Evolutionary conservation across 306 rosid species (phyloP).

Genomic region (Crotalaria pallida): DNA sequence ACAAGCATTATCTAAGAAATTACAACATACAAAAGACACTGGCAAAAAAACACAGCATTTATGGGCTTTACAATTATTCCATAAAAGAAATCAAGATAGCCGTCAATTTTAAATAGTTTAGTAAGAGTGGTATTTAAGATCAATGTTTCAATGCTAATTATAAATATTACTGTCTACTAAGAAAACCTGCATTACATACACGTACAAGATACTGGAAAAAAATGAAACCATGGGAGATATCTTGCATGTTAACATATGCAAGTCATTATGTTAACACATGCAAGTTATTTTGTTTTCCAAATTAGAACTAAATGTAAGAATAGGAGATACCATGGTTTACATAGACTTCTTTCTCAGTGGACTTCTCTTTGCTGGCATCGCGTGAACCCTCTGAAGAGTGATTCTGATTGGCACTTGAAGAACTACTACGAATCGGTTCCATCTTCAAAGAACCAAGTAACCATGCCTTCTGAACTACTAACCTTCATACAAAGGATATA

Average conservation of each 20-base stretch:
- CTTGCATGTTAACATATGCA: background rate
- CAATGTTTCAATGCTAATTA: background rate
- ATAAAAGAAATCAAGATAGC: background rate
- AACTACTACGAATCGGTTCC: conserved; percentile 41
- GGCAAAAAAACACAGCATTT: background rate
- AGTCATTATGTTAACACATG: background rate
- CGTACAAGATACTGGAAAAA: background rate
- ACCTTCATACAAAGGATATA: conserved; percentile 20
- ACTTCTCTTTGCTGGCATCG: conserved; percentile 28
- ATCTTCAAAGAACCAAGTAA: conserved; percentile 28
- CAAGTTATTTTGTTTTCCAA: background rate
- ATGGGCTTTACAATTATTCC: background rate
- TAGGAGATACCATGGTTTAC: conserved; percentile 42
- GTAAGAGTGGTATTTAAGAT: background rate
- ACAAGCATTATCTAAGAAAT: background rate
- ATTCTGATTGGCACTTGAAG: conserved; percentile 34
- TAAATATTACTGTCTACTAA: background rate
- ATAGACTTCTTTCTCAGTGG: conserved; percentile 33
- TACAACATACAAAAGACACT: background rate
- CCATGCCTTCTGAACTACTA: conserved; percentile 37
- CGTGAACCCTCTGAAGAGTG: conserved; percentile 28
- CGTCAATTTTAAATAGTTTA: background rate
- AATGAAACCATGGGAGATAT: background rate
- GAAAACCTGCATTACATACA: background rate
- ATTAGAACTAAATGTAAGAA: background rate